phyloP scores from a whole-genome alignment of 2,329 filamentous ascomycete species.

The Colletotrichum orbiculare region DNA sequence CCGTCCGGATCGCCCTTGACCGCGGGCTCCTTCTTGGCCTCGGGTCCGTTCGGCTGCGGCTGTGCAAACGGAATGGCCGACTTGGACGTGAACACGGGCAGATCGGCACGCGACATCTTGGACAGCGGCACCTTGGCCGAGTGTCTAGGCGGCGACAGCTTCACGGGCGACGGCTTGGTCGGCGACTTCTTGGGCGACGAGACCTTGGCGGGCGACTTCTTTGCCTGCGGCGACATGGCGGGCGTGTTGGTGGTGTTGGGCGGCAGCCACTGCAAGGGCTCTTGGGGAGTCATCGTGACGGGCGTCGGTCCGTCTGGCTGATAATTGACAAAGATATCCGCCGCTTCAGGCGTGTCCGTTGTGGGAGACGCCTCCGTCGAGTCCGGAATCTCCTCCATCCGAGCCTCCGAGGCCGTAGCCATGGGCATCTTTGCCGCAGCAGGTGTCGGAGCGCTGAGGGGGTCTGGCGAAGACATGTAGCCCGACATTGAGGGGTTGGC shows the following conservation, averaged over 20 bases:
- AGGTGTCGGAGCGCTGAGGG: slow-evolving; percentile 20
- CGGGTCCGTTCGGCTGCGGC: slow-evolving; percentile 1
- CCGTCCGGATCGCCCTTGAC: slow-evolving; percentile 28
- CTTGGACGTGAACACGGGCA: slow-evolving; percentile 54
- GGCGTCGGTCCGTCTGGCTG: slow-evolving; percentile 65
- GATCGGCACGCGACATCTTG: slow-evolving; percentile 48
- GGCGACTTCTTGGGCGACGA: slow-evolving; percentile 49
- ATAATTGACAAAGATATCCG: slow-evolving; percentile 63
- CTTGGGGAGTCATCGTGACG: slow-evolving; percentile 48
- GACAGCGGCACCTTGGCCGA: slow-evolving; percentile 20
- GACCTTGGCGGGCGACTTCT: slow-evolving; percentile 43
- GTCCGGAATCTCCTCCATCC: slow-evolving; percentile 41
- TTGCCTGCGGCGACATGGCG: slow-evolving; percentile 7
- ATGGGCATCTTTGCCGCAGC: slow-evolving; percentile 6
- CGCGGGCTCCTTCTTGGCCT: slow-evolving; percentile 2
- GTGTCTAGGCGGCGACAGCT: slow-evolving; percentile 44
- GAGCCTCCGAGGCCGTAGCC: slow-evolving; percentile 38
- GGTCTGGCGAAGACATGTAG: slow-evolving; percentile 10
- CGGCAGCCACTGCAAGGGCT: slow-evolving; percentile 62
- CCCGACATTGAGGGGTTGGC: slow-evolving; percentile 1
- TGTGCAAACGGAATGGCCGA: slow-evolving; percentile 61
- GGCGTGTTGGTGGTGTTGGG: slow-evolving; percentile 55
- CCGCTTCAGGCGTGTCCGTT: slow-evolving; percentile 35
- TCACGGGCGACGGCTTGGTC: slow-evolving; percentile 45
- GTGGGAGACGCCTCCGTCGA: slow-evolving; percentile 45